Conservation (phyloP, 2,329 filamentous ascomycete genomes). For the Cytospora schulzeri region DNA sequence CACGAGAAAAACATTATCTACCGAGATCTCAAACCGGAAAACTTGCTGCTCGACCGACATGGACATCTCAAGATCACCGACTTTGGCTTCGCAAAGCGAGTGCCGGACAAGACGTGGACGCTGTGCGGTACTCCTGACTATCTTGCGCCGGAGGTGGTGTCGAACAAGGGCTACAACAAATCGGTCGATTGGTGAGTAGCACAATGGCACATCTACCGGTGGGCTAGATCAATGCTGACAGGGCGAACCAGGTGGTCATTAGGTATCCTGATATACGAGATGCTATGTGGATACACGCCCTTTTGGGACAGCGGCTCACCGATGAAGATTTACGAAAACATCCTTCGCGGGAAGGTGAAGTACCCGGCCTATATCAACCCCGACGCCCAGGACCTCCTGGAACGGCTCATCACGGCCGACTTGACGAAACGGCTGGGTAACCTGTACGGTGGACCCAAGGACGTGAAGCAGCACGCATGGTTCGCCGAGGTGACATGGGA, state of each 20-base stretch:
- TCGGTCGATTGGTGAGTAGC: conserved; percentile 90
- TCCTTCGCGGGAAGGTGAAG: conserved; percentile 92
- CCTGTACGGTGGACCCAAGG: conserved; percentile 83
- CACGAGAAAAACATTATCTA: conserved; percentile 97
- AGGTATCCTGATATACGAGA: conserved; percentile 98
- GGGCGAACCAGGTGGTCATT: conserved; percentile 80
- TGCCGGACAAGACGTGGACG: conserved; percentile 99
- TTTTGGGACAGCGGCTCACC: conserved; percentile 98
- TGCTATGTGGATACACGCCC: conserved; percentile 97
- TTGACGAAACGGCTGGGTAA: conserved; percentile 95
- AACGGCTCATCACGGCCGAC: conserved; percentile 91
- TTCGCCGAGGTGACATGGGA: conserved; percentile 99
- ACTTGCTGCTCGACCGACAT: conserved; percentile 86
- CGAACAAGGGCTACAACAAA: conserved; percentile 99
- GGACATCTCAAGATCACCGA: conserved; percentile 97
- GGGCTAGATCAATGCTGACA: conserved; percentile 13
- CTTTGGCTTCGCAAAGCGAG: conserved; percentile 97
- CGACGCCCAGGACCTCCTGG: conserved; percentile 89
- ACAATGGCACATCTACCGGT: background rate
- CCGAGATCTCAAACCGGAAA: conserved; percentile 94
- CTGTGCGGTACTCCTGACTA: conserved; percentile 97
- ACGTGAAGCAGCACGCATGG: conserved; percentile 96
- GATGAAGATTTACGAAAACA: conserved; percentile 99
- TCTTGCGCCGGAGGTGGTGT: conserved; percentile 95
- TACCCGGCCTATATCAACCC: conserved; percentile 95